Evolutionary conservation across 73 alveolate species (phyloP), one percentile per base, ranked within the genome.

Genomic region (Diophrys appendiculata): DNA sequence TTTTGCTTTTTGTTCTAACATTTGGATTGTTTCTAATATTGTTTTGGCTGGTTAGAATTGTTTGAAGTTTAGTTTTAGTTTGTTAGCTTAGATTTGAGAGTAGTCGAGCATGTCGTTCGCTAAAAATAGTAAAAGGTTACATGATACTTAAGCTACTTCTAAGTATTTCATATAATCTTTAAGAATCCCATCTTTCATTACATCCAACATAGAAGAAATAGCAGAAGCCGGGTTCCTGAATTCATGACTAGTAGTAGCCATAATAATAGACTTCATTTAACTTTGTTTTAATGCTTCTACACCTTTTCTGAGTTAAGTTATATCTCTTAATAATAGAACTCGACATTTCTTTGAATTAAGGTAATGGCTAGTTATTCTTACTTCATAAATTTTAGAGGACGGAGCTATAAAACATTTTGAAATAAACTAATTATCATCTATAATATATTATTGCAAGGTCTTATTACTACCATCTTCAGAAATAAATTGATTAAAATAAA

Each of bases 1-100:
- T 34, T 73, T 68, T n/a, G 56, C 30, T 8, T 73, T 25, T 27
- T 53, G 31, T 29, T 30, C 35, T 53, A 73, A 73, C 27, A 73
- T 25, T 29, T 11, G 11, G 25, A 54, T 34, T 22, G 54, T 54
- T 52, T 73, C 82, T 1, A 53, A 72, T 23, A 73, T 27, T 1
- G 69, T 14, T 18, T 65, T 3, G 2, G 11, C 11, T 3, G 71
- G 71, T 3, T 23, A 3, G 28, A 60, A 60, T 23, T 60, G 11
- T 31, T 60, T 23, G 71, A 60, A 60, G 28, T 27, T 73, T 27
- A 60, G 71, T 23, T 60, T 60, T 23, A 60, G 28, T 23, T 60
- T 60, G 11, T 31, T 31, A 11, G 71, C 71, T 31, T 60, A 27
- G 2, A 60, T 3, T 31, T 60, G 71, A 2, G 71, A 3, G 25